phyloP scores from a whole-genome alignment of 495 filamentous ascomycete genomes.

The Aspergillus avenaceus region DNA sequence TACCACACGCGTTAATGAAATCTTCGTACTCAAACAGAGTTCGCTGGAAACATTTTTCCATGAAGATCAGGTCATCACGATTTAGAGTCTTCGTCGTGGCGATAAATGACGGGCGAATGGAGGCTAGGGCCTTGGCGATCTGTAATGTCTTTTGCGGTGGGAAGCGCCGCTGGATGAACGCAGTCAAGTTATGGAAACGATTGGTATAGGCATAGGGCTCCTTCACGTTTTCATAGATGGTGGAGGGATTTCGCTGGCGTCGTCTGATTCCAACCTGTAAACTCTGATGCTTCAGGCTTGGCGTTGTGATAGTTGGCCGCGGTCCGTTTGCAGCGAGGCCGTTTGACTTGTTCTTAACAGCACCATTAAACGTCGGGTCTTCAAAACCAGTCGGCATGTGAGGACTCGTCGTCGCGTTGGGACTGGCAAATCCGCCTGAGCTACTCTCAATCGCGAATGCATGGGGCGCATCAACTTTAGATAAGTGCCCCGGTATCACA shows the following conservation, averaged over 20 bases:
- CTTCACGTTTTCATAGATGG: slow-evolving; percentile 83
- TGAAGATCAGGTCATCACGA: slow-evolving; percentile 85
- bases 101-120: slow-evolving; percentile 89
- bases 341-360: slow-evolving; percentile 26
- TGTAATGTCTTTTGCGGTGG: slow-evolving; percentile 60
- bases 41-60: slow-evolving; percentile 95
- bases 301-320: slow-evolving; percentile 39
- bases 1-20: slow-evolving; percentile 79
- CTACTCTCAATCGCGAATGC: slow-evolving; percentile 71
- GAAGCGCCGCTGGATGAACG: slow-evolving; percentile 77
- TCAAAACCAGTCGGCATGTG: slow-evolving; percentile 42
- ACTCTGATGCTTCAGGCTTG: slow-evolving; percentile 43
- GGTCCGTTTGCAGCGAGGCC: slow-evolving; percentile 29
- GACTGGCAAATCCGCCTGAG: slow-evolving; percentile 58
- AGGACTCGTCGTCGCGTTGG: slow-evolving; percentile 49
- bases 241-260: slow-evolving; percentile 68
- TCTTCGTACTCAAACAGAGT: slow-evolving; percentile 89
- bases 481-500: slow-evolving; percentile 37
- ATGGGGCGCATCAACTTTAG: slow-evolving; percentile 52
- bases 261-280: slow-evolving; percentile 44
- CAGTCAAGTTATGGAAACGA: slow-evolving; percentile 84
- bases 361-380: slow-evolving; percentile 25
- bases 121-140: slow-evolving; percentile 82
- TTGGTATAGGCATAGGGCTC: slow-evolving; percentile 86
- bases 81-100: slow-evolving; percentile 79